These are phyloP conservation scores for Oxalis stricta DNA, from an alignment of 441 rosid species.

Conservation along the genomic window DNA sequence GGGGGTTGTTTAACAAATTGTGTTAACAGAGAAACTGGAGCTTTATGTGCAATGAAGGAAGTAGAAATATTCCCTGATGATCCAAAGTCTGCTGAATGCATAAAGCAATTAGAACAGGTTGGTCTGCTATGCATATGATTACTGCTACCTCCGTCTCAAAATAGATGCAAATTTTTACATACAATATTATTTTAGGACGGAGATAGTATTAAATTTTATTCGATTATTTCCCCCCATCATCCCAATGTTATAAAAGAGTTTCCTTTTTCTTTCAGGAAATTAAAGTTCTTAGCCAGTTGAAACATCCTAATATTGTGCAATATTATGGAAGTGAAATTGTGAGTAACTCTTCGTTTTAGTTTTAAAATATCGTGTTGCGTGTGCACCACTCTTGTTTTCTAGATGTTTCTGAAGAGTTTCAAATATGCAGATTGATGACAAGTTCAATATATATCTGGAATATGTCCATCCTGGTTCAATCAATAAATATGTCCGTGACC, in stretches of 20 bases:
- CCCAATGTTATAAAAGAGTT: constrained; percentile 4
- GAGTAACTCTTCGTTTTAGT: constrained; percentile 23
- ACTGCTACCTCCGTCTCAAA: too few species aligned
- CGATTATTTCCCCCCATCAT: background rate
- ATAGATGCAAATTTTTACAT: too few species aligned
- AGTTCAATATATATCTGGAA: constrained; percentile 79
- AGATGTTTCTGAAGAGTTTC: constrained; percentile 2
- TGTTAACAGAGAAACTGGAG: constrained; percentile 66
- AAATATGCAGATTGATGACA: constrained; percentile 53
- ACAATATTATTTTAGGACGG: too few species aligned
- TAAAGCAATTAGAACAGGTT: constrained; percentile 85
- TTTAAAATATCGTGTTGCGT: constrained; percentile 5
- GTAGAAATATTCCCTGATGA: constrained; percentile 85
- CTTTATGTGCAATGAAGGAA: constrained; percentile 93
- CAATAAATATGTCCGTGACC: constrained; percentile 72
- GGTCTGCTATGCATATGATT: constrained; percentile 1
- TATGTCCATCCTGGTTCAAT: constrained; percentile 97
- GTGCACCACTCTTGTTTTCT: background rate
- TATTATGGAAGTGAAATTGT: constrained; percentile 95
- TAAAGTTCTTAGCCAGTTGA: constrained; percentile 74
- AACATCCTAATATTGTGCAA: constrained; percentile 95
- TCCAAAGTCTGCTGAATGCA: constrained; percentile 71
- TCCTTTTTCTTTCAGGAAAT: constrained; percentile 54
- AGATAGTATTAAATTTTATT: background rate
- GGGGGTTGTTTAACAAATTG: constrained; percentile 42